A percentile compares a stretch with the other conserved stretches of the same genome.
Conservation (phyloP, 2,329 filamentous ascomycete genomes). For the Mollisia scopiformis region DNA sequence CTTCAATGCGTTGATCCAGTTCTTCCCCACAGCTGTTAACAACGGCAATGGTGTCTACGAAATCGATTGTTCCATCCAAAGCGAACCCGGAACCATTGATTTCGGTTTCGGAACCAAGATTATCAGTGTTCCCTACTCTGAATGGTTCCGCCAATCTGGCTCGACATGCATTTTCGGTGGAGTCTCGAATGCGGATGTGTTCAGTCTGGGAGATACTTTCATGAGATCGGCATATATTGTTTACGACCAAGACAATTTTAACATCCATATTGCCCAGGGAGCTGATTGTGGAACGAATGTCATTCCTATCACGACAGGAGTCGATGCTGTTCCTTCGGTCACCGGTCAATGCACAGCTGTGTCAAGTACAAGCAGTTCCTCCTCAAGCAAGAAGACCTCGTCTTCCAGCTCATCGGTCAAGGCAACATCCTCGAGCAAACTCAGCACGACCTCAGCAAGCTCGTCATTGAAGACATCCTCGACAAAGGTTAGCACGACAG, state of each 20-base stretch:
- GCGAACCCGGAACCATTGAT: slow-evolving; percentile 12
- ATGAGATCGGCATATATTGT: no score
- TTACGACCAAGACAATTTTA: slow-evolving; percentile 23
- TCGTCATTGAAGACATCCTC: no score
- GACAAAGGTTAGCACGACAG: no score
- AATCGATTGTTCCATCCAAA: slow-evolving; percentile 6
- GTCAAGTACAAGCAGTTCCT: neutral
- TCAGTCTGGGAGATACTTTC: no score
- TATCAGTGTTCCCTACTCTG: slow-evolving; percentile 17
- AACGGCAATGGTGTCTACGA: slow-evolving; percentile 3
- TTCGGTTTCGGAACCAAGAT: slow-evolving; percentile 16
- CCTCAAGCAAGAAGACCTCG: no score
- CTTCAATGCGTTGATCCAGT: slow-evolving; percentile 1
- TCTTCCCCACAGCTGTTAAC: slow-evolving; percentile 8
- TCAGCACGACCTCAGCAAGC: no score
- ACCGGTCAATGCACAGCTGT: slow-evolving; percentile 8
- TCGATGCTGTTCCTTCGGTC: slow-evolving; percentile 19
- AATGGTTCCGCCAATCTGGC: slow-evolving; percentile 16
- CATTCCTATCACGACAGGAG: slow-evolving; percentile 10
- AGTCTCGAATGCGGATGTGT: no score
- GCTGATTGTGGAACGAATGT: slow-evolving; percentile 24
- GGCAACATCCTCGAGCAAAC: no score
- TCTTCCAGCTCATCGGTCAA: no score
- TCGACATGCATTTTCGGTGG: no score
- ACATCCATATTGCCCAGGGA: slow-evolving; percentile 19